These are phyloP conservation scores for Rhododendron henanense DNA, from an alignment of 148 eudicot genomes.

Conservation along the genomic window DNA sequence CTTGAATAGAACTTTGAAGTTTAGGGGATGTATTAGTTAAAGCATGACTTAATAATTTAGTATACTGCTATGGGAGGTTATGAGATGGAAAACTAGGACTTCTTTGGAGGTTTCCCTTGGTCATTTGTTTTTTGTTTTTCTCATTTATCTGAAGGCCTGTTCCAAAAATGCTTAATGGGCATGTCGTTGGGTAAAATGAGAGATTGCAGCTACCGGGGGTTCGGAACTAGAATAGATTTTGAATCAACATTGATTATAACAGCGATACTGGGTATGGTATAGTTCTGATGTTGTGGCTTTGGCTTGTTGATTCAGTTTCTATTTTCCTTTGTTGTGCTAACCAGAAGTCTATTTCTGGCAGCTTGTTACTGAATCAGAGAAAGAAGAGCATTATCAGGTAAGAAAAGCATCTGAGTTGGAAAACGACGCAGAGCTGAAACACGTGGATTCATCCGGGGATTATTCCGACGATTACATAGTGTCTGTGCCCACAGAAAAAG, in stretches of 20 bases:
- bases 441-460: constrained; percentile 35
- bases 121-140: neutral
- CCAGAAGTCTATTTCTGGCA: constrained; percentile 22
- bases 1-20: neutral
- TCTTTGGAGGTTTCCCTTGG: neutral
- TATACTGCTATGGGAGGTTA: neutral
- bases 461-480: constrained; percentile 46
- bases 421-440: constrained; percentile 38
- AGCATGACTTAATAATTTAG: neutral
- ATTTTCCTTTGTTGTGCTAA: constrained; percentile 5
- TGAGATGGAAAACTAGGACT: neutral
- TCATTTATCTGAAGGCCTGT: neutral
- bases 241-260: neutral
- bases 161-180: neutral
- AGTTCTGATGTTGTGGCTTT: neutral
- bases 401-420: constrained; percentile 31
- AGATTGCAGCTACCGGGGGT: neutral
- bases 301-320: neutral
- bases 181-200: neutral
- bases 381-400: constrained; percentile 28
- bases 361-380: constrained; percentile 39
- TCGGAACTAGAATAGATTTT: neutral
- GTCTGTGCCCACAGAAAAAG: constrained; percentile 48
- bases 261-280: neutral
- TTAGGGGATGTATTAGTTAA: neutral